phyloP scores from a whole-genome alignment of 345 rosid genomes.

The Luvunga scandens region DNA sequence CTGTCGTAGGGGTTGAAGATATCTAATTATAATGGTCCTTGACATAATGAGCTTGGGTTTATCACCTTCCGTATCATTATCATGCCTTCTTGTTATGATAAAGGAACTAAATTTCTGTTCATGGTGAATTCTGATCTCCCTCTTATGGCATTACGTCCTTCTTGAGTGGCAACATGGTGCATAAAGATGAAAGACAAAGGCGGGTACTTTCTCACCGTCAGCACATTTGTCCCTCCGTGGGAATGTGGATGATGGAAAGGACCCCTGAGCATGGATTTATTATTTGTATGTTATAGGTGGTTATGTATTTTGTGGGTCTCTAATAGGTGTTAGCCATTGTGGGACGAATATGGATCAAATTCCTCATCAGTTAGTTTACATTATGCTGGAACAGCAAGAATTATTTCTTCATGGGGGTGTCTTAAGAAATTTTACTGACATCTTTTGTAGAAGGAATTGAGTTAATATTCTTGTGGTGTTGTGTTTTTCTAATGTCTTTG shows the following conservation, averaged over 20 bases:
- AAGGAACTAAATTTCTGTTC: background rate
- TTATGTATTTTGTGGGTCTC: background rate
- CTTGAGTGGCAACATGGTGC: background rate
- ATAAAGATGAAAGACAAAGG: background rate
- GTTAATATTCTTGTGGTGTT: background rate
- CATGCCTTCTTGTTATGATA: background rate
- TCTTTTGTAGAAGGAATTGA: constrained; percentile 2
- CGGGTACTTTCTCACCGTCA: background rate
- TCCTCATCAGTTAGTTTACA: background rate
- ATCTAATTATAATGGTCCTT: background rate
- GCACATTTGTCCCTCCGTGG: background rate
- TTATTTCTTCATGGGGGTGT: background rate
- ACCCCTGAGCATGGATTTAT: background rate
- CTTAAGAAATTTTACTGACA: background rate
- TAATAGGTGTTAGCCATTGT: background rate
- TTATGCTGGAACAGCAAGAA: background rate
- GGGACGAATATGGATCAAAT: background rate
- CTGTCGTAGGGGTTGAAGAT: background rate
- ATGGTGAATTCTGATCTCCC: background rate
- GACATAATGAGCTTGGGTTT: background rate
- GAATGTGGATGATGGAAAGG: background rate
- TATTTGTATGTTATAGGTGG: background rate
- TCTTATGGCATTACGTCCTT: background rate
- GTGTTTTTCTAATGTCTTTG: constrained; percentile 4
- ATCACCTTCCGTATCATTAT: background rate